Percentiles rank a stretch among this genome's conserved stretches.
These are phyloP conservation scores for Pseudocercospora cruenta DNA, from an alignment of 2,329 filamentous ascomycete genomes.

Conservation along the genomic window DNA sequence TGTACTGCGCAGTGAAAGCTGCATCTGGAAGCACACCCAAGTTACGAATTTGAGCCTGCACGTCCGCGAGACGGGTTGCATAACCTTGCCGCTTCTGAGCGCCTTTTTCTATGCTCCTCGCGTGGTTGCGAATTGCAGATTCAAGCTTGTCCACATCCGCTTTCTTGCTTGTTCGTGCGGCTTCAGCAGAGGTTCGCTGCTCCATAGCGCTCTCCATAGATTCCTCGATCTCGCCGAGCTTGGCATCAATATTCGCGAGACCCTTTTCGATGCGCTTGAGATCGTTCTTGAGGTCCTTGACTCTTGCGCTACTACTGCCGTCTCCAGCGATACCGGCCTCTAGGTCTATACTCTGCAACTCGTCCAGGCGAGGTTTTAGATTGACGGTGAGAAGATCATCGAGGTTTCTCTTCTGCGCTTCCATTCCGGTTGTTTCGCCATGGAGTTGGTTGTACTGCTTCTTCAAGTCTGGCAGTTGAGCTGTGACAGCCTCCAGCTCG, in stretches of 20 bases:
- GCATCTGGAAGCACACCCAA: constrained; percentile 92
- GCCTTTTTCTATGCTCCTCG: constrained; percentile 89
- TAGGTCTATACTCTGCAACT: constrained; percentile 75
- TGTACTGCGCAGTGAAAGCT: constrained; percentile 82
- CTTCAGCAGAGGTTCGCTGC: constrained; percentile 62
- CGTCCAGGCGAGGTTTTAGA: constrained; percentile 81
- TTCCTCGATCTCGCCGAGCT: constrained; percentile 73
- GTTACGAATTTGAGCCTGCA: constrained; percentile 85
- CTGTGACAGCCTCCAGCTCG: constrained; percentile 72
- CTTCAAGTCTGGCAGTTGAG: constrained; percentile 71
- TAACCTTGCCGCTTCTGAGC: constrained; percentile 84
- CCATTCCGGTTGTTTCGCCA: constrained; percentile 72
- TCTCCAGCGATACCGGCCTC: constrained; percentile 59
- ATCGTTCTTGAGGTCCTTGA: constrained; percentile 80
- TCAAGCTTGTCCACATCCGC: constrained; percentile 75
- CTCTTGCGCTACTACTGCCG: constrained; percentile 62
- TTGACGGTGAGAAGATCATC: constrained; percentile 91
- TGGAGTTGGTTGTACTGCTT: constrained; percentile 77
- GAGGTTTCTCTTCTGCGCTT: constrained; percentile 77
- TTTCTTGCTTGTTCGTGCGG: constrained; percentile 66
- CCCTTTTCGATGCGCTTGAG: constrained; percentile 75
- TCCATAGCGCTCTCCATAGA: constrained; percentile 65
- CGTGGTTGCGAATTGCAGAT: constrained; percentile 77
- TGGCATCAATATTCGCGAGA: constrained; percentile 67
- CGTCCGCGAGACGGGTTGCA: constrained; percentile 75